Evolutionary conservation across 768 basidiomycete genomes (phyloP).

Genomic region (Hericium erinaceus): DNA sequence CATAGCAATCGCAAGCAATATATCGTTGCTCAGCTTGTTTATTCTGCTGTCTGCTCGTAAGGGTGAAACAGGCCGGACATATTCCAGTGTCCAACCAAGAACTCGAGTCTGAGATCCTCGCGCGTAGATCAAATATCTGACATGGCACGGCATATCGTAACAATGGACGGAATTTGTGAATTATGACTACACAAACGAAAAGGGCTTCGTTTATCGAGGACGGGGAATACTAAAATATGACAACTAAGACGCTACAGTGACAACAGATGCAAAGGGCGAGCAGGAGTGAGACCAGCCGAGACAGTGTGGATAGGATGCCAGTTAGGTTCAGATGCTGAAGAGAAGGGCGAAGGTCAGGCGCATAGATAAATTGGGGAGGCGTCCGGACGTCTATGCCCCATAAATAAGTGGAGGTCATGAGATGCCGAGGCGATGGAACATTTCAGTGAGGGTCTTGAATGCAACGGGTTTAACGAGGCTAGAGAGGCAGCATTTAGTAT

Average conservation of each 20-base stretch:
- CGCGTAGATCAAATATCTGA: no score
- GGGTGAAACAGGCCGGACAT: no score
- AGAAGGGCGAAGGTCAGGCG: neutral
- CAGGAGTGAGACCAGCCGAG: neutral
- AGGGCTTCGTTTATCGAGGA: neutral
- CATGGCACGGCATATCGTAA: neutral
- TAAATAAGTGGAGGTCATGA: constrained; percentile 20
- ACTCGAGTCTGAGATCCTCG: no score
- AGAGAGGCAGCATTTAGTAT: neutral
- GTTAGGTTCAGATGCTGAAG: neutral
- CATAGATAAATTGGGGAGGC: neutral
- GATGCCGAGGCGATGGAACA: constrained; percentile 66
- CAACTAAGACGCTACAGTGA: neutral
- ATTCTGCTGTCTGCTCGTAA: no score
- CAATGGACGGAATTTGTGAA: neutral
- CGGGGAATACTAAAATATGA: neutral
- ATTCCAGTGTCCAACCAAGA: no score
- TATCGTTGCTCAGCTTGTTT: no score
- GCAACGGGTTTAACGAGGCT: constrained; percentile 94
- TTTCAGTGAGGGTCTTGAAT: constrained; percentile 82
- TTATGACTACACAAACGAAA: neutral
- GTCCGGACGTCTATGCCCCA: neutral
- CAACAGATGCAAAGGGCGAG: neutral
- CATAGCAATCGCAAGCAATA: no score
- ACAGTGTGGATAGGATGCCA: neutral